Percentiles rank a stretch among this genome's conserved stretches.
Conservation (phyloP, 2,329 filamentous ascomycete species). For the Epichloe uncinata region DNA sequence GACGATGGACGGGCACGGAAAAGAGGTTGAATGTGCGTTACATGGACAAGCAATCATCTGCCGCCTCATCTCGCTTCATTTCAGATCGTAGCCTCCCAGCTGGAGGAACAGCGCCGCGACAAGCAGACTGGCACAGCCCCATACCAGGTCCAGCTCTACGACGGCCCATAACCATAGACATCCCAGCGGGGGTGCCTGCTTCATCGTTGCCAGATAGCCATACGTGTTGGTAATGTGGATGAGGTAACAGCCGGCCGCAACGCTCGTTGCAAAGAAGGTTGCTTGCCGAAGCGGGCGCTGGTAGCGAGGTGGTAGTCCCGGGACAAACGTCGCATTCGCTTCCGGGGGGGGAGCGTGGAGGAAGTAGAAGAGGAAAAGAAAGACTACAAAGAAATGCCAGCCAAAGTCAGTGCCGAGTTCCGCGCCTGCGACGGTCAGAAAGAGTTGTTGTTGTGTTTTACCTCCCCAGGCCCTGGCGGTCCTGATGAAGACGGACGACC, state of each 20-base stretch:
- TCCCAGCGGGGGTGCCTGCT: constrained; percentile 75
- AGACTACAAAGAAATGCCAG: constrained; percentile 27
- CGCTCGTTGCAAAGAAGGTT: constrained; percentile 50
- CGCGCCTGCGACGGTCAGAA: too few relatives aligned
- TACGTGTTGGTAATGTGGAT: constrained; percentile 68
- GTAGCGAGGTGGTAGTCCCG: constrained; percentile 31
- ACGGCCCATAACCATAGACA: constrained; percentile 91
- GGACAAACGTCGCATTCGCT: constrained; percentile 35
- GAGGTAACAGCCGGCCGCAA: constrained; percentile 60
- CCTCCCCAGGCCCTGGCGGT: constrained; percentile 39
- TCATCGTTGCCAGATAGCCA: constrained; percentile 82
- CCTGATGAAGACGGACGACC: constrained; percentile 39
- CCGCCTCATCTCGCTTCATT: constrained; percentile 2
- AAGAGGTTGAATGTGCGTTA: too few relatives aligned
- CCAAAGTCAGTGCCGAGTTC: too few relatives aligned
- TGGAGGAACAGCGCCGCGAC: constrained; percentile 32
- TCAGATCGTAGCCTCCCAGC: constrained; percentile 35
- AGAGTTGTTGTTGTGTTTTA: constrained; percentile 18
- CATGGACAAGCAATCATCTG: too few relatives aligned
- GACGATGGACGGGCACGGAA: too few relatives aligned
- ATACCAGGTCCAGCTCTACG: constrained; percentile 64
- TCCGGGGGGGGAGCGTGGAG: constrained; percentile 35
- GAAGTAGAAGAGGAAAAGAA: constrained; percentile 40
- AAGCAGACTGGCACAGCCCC: constrained; percentile 44
- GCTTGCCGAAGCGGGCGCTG: constrained; percentile 38